Evolutionary conservation across 495 filamentous ascomycete species (phyloP).

Genomic region (Articulospora tetracladia): DNA sequence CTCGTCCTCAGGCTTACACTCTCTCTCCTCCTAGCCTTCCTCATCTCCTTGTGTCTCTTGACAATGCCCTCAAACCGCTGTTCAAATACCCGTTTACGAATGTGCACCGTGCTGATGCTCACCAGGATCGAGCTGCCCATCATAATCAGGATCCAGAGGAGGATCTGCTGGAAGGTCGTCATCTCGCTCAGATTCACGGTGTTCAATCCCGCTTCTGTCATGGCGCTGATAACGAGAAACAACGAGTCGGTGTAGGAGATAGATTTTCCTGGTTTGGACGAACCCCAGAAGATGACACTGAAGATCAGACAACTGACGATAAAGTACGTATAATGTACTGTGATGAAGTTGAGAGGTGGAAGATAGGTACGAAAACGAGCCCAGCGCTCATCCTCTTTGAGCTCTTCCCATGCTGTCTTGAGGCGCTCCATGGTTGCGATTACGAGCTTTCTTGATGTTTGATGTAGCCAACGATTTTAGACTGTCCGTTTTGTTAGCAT

Average conservation of each 20-base stretch:
- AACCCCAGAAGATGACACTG: conserved; percentile 57
- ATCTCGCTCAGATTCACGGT: conserved; percentile 63
- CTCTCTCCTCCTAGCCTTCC: conserved; percentile 4
- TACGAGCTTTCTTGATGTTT: background rate
- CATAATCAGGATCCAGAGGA: background rate
- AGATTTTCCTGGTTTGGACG: conserved; percentile 52
- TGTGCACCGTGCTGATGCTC: conserved; percentile 55
- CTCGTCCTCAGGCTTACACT: background rate
- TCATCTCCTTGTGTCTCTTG: conserved; percentile 38
- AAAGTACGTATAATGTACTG: conserved; percentile 76
- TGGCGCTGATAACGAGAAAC: conserved; percentile 74
- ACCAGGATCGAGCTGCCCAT: conserved; percentile 70
- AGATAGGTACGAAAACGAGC: conserved; percentile 16
- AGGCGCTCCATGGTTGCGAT: background rate
- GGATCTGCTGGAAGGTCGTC: conserved; percentile 70
- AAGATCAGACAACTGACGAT: conserved; percentile 57
- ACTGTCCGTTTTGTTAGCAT: no score
- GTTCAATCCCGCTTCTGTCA: conserved; percentile 69
- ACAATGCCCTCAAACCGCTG: conserved; percentile 57
- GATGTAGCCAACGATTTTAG: no score
- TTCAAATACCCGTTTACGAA: conserved; percentile 70
- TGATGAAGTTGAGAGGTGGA: conserved; percentile 72
- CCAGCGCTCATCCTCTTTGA: background rate
- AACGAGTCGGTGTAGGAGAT: conserved; percentile 72
- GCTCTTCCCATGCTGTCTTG: background rate